These are phyloP conservation scores for Malus fusca DNA, from an alignment of 306 rosid species.

Conservation along the genomic window DNA sequence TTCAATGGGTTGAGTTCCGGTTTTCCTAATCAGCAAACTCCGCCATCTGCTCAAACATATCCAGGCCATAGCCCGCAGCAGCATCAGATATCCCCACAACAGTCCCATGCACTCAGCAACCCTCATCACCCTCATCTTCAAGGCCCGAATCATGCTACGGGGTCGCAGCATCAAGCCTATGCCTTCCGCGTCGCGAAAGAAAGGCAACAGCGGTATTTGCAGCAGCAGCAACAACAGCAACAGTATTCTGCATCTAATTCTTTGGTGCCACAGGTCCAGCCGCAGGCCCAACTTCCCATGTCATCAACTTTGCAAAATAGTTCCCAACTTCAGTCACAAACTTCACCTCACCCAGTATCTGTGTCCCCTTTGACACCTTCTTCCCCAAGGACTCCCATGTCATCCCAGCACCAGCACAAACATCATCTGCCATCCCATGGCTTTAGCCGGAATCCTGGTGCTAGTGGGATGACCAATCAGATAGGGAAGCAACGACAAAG, in stretches of 20 bases:
- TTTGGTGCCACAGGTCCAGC: conserved; percentile 48
- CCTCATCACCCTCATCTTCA: conserved; percentile 73
- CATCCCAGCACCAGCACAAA: conserved; percentile 85
- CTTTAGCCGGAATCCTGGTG: conserved; percentile 62
- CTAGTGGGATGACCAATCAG: conserved; percentile 57
- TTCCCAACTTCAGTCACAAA: conserved; percentile 64
- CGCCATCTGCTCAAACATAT: conserved; percentile 61
- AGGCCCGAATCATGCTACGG: conserved; percentile 58
- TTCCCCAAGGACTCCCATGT: conserved; percentile 56
- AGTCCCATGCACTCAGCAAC: conserved; percentile 55
- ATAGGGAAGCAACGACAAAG: conserved; percentile 69
- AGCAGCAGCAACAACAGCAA: conserved; percentile 58
- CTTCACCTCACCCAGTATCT: conserved; percentile 58
- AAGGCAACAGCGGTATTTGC: conserved; percentile 54
- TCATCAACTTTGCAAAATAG: conserved; percentile 56
- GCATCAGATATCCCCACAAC: conserved; percentile 72
- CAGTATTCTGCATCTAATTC: conserved; percentile 70
- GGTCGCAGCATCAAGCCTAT: conserved; percentile 64
- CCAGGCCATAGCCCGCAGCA: conserved; percentile 74
- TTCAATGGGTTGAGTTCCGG: conserved; percentile 74
- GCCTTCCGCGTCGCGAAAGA: conserved; percentile 69
- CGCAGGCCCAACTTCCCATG: conserved; percentile 68
- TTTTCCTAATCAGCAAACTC: conserved; percentile 68
- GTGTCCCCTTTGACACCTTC: conserved; percentile 52
- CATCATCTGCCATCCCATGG: conserved; percentile 80